Percentiles rank a stretch among this genome's conserved stretches.
These are phyloP conservation scores for Taiozyma sp. DNA, from an alignment of 1,139 yeast genomes.

Conservation along the genomic window DNA sequence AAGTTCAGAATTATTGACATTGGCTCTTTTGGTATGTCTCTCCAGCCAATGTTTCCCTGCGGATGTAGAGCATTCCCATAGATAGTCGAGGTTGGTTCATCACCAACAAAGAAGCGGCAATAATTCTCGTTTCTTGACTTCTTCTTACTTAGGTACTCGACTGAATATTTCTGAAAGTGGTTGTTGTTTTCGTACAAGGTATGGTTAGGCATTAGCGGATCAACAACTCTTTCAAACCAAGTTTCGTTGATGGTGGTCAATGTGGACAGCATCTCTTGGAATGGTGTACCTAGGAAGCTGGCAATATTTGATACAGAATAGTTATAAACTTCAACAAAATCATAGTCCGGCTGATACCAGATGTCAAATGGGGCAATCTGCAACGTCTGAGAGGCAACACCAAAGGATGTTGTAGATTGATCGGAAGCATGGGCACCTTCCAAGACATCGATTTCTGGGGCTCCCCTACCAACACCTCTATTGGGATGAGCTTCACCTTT, in stretches of 20 bases:
- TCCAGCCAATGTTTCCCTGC: slow-evolving; percentile 59
- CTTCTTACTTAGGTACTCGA: slow-evolving; percentile 46
- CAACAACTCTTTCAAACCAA: slow-evolving; percentile 52
- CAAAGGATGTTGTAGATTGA: slow-evolving; percentile 24
- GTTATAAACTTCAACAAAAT: slow-evolving; percentile 46
- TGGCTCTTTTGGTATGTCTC: slow-evolving; percentile 57
- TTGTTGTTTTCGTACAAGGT: slow-evolving; percentile 7
- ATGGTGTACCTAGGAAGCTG: slow-evolving; percentile 56
- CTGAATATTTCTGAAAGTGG: slow-evolving; percentile 47
- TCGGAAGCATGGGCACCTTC: slow-evolving; percentile 57
- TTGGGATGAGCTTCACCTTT: slow-evolving; percentile 76
- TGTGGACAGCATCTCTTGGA: slow-evolving; percentile 56
- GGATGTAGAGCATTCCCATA: slow-evolving; percentile 47
- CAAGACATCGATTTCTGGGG: slow-evolving; percentile 82
- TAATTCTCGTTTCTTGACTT: slow-evolving; percentile 37
- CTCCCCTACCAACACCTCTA: slow-evolving; percentile 77
- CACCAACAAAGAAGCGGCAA: slow-evolving; percentile 53
- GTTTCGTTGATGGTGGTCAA: slow-evolving; percentile 46
- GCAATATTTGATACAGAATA: slow-evolving; percentile 43
- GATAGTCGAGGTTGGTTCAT: slow-evolving; percentile 48
- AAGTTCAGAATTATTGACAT: slow-evolving; percentile 55
- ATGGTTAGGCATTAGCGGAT: slow-evolving; percentile 14
- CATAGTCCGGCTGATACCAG: slow-evolving; percentile 60
- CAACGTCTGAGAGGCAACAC: slow-evolving; percentile 56
- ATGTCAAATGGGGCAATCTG: slow-evolving; percentile 61